phyloP scores from a whole-genome alignment of 352 stramenopile species.

The Globisporangium alternatum region DNA sequence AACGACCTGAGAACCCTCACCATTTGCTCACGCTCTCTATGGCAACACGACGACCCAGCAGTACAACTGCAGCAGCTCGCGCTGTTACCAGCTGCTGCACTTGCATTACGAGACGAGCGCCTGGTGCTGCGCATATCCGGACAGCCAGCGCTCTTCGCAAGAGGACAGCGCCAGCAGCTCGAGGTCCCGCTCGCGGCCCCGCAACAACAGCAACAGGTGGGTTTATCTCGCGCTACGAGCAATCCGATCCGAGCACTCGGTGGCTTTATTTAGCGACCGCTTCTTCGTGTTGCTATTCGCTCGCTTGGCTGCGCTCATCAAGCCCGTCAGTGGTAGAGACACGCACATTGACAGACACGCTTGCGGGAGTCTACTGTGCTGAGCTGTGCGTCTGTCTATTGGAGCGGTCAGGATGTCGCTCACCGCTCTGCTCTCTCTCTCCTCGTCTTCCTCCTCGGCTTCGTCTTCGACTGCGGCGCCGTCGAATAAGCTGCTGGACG shows the following conservation, averaged over 20 bases:
- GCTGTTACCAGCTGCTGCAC: background rate
- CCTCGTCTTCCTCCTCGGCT: background rate
- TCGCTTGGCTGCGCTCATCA: background rate
- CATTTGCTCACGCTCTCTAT: slow-evolving; percentile 4
- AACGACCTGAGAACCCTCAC: background rate
- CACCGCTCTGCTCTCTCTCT: slow-evolving; percentile 18
- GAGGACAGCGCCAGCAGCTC: background rate
- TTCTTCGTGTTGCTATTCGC: no score
- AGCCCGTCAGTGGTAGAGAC: background rate
- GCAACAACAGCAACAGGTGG: background rate
- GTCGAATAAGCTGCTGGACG: slow-evolving; percentile 9
- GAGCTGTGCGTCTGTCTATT: no score
- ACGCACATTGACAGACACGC: background rate
- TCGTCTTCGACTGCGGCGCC: background rate
- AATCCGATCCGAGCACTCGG: no score
- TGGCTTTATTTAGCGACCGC: background rate
- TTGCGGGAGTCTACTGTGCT: no score
- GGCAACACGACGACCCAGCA: background rate
- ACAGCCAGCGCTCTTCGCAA: background rate
- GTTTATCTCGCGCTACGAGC: no score
- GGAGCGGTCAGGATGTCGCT: slow-evolving; percentile 8
- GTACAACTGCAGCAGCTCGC: slow-evolving; percentile 4
- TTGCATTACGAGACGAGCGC: background rate
- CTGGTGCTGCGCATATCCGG: slow-evolving; percentile 3
- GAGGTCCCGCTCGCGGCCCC: background rate